phyloP scores from a whole-genome alignment of 345 rosid species.

The Anacardium occidentale region DNA sequence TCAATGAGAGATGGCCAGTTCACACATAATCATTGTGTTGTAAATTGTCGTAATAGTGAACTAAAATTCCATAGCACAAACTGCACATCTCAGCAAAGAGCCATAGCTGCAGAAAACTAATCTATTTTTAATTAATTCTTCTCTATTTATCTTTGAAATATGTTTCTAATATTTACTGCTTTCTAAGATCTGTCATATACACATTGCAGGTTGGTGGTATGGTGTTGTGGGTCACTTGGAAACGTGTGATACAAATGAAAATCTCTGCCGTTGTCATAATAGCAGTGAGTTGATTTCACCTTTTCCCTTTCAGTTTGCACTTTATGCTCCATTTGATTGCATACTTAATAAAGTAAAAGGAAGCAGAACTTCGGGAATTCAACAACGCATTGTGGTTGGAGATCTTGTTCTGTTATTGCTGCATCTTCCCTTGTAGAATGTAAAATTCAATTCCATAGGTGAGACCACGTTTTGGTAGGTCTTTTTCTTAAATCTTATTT shows the following conservation, averaged over 20 bases:
- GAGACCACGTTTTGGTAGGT: conserved; percentile 27
- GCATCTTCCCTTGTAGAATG: conserved; percentile 15
- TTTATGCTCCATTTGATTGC: conserved; percentile 11
- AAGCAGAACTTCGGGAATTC: conserved; percentile 16
- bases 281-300: conserved; percentile 47
- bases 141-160: background rate
- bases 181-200: conserved; percentile 15
- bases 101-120: background rate
- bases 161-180: background rate
- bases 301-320: conserved; percentile 13
- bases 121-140: background rate
- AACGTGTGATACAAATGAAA: conserved; percentile 69
- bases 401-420: conserved; percentile 19
- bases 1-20: conserved; percentile 9
- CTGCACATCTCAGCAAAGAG: background rate
- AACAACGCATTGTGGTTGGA: conserved; percentile 11
- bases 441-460: conserved; percentile 18
- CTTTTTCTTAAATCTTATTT: conserved; percentile 27
- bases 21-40: conserved; percentile 3
- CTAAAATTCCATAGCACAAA: background rate
- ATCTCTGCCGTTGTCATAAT: conserved; percentile 58
- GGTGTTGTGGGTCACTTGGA: conserved; percentile 84
- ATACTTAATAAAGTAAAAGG: conserved; percentile 13
- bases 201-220: conserved; percentile 92
- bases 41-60: background rate